Conservation (phyloP, 768 basidiomycete species). For the Termitomyces sp. region DNA sequence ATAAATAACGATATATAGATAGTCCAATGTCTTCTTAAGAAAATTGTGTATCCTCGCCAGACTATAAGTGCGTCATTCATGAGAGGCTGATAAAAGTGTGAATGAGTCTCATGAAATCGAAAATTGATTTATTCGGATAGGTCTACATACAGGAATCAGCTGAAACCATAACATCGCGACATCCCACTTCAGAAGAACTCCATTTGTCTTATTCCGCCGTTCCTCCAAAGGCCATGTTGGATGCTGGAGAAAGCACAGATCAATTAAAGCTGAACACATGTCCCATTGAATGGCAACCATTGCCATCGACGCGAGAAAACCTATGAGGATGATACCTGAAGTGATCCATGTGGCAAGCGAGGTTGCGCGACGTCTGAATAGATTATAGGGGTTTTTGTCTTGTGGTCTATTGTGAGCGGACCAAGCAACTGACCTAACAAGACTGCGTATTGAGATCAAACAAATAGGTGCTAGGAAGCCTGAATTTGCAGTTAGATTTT, state of each 20-base stretch:
- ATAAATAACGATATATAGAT: background rate
- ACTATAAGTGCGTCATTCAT: background rate
- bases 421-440: background rate
- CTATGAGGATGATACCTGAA: background rate
- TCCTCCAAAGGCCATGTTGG: background rate
- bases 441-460: background rate
- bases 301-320: background rate
- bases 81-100: background rate
- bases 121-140: background rate
- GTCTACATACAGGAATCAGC: background rate
- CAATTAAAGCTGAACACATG: background rate
- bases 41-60: background rate
- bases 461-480: background rate
- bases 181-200: background rate
- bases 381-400: background rate
- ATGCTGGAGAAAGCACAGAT: background rate
- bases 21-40: background rate
- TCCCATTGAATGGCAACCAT: background rate
- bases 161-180: background rate
- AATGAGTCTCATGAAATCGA: background rate
- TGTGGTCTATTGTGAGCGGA: background rate
- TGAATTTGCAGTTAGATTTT: background rate
- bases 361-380: background rate
- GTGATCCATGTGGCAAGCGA: background rate
- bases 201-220: background rate